phyloP scores from a whole-genome alignment of 2,329 filamentous ascomycete genomes.

The Cryphonectria parasitica region DNA sequence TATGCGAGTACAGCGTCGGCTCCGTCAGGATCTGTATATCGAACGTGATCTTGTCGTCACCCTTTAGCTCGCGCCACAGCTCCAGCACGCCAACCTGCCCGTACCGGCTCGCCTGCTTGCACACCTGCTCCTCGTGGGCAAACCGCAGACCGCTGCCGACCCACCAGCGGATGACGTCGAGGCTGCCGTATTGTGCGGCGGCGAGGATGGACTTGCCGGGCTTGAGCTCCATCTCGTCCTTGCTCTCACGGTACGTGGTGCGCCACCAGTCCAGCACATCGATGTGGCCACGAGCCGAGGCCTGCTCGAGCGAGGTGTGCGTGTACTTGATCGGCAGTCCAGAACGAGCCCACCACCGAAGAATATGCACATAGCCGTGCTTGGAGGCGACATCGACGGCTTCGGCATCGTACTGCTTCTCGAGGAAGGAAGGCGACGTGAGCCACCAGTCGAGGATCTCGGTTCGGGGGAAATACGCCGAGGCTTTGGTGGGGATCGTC shows the following conservation, averaged over 20 bases:
- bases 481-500: conserved; percentile 85
- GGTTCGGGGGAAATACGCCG: conserved; percentile 79
- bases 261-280: conserved; percentile 94
- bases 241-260: conserved; percentile 64
- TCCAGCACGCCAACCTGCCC: conserved; percentile 84
- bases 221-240: conserved; percentile 63
- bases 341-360: conserved; percentile 86
- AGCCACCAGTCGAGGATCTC: conserved; percentile 93
- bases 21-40: conserved; percentile 64
- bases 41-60: conserved; percentile 53
- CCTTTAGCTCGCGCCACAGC: conserved; percentile 76
- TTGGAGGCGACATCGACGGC: conserved; percentile 86
- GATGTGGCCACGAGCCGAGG: conserved; percentile 82
- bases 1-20: conserved; percentile 84
- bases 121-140: conserved; percentile 78
- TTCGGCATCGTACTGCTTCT: conserved; percentile 83
- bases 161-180: conserved; percentile 85
- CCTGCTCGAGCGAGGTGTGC: conserved; percentile 84
- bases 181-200: conserved; percentile 81
- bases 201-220: conserved; percentile 84
- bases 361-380: conserved; percentile 79
- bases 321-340: conserved; percentile 83
- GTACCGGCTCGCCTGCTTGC: conserved; percentile 82
- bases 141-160: conserved; percentile 78
- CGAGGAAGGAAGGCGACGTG: conserved; percentile 78